Conservation (phyloP, 106 monocot species). For the Apostasia ramifera region DNA sequence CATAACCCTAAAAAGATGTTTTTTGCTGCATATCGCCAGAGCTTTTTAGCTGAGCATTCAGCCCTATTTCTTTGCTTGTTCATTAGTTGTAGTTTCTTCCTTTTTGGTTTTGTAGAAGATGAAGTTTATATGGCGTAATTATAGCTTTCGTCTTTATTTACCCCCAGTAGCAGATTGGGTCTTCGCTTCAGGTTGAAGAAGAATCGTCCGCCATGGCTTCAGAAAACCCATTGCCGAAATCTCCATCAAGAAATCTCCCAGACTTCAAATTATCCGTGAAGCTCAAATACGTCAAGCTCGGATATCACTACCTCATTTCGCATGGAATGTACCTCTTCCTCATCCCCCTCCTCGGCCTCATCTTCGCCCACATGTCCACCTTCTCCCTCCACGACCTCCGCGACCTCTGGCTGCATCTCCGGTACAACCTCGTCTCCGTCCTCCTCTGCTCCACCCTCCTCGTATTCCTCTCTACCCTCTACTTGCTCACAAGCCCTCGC, state of each 20-base stretch:
- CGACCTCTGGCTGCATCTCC: constrained; percentile 10
- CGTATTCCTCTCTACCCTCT: constrained; percentile 11
- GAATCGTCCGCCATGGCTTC: neutral
- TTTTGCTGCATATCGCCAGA: no score
- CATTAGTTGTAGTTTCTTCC: no score
- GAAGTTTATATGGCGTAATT: no score
- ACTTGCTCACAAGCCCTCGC: constrained; percentile 5
- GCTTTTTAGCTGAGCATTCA: no score
- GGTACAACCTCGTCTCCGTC: constrained; percentile 9
- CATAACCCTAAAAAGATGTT: no score
- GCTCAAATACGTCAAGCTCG: constrained; percentile 16
- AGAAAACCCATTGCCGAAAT: neutral
- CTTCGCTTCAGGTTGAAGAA: neutral
- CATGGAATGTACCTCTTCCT: constrained; percentile 17
- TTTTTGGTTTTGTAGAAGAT: no score
- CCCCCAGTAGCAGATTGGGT: no score
- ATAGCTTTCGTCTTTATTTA: no score
- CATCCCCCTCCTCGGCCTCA: neutral
- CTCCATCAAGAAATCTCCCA: neutral
- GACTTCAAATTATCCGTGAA: constrained; percentile 10
- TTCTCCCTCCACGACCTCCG: constrained; percentile 10
- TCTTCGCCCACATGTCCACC: constrained; percentile 13
- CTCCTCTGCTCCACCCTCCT: constrained; percentile 12
- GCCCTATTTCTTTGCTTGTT: no score
- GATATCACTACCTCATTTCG: constrained; percentile 14